Conservation (phyloP, 2,329 filamentous ascomycete species). For the Diaporthe nobilis region DNA sequence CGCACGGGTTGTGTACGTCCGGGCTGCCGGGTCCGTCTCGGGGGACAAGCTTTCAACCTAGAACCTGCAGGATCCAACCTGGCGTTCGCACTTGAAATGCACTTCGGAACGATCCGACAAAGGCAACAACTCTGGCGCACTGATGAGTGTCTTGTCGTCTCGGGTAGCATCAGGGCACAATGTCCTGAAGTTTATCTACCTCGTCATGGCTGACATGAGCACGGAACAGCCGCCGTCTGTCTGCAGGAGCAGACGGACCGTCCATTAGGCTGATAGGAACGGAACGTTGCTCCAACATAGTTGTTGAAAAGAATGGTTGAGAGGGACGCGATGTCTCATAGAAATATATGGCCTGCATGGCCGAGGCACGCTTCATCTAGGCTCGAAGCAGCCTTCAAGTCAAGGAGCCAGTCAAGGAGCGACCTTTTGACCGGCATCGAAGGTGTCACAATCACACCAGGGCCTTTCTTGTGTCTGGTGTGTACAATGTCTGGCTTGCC, state of each 20-base stretch:
- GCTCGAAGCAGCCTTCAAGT: background rate
- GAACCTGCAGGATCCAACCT: slow-evolving; percentile 22
- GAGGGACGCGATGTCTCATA: slow-evolving; percentile 25
- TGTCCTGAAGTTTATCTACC: background rate
- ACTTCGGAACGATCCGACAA: slow-evolving; percentile 28
- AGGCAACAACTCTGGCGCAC: slow-evolving; percentile 1
- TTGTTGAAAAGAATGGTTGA: background rate
- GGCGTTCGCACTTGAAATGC: slow-evolving; percentile 16
- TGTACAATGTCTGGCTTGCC: background rate
- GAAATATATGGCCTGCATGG: slow-evolving; percentile 29
- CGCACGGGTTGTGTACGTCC: background rate
- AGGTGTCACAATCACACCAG: slow-evolving; percentile 15
- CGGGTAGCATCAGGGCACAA: background rate
- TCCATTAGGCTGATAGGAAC: slow-evolving; percentile 14
- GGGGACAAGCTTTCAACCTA: slow-evolving; percentile 20
- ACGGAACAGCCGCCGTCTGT: background rate
- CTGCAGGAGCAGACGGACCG: background rate
- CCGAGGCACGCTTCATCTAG: slow-evolving; percentile 21
- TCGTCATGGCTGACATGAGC: background rate
- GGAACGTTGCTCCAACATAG: slow-evolving; percentile 8
- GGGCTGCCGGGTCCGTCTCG: slow-evolving; percentile 18
- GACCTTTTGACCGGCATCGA: background rate
- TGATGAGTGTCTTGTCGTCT: background rate
- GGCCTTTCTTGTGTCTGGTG: background rate
- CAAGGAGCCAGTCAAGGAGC: slow-evolving; percentile 1